phyloP scores from a whole-genome alignment of 805 yeast species.

The Saccharomycopsis oosterbeekiorum region DNA sequence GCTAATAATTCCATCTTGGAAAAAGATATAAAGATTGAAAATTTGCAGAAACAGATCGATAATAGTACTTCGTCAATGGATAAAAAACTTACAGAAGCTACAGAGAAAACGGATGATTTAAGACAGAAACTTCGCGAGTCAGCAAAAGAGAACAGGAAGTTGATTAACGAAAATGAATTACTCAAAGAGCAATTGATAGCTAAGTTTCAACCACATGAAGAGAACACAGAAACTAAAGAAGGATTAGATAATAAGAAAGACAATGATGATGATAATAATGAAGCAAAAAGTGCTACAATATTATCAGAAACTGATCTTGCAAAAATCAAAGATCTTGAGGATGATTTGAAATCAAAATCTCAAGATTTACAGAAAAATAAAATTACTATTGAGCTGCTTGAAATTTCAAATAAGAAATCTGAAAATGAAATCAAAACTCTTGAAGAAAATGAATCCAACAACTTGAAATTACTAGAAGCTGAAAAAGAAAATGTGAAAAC shows the following conservation, averaged over 20 bases:
- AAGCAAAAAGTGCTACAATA: background rate
- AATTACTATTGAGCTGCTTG: background rate
- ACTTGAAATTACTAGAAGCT: background rate
- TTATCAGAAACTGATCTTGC: background rate
- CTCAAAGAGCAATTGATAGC: background rate
- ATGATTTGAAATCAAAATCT: background rate
- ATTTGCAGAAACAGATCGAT: conserved; percentile 14
- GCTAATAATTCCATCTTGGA: conserved; percentile 19
- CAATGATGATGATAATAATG: background rate
- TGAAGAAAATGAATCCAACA: background rate
- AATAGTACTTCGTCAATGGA: conserved; percentile 1
- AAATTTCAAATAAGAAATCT: background rate
- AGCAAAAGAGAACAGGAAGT: conserved; percentile 11
- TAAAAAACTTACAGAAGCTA: conserved; percentile 11
- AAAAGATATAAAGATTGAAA: conserved; percentile 18
- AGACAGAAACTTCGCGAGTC: conserved; percentile 18
- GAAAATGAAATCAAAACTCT: background rate
- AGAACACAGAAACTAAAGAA: background rate
- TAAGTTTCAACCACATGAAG: background rate
- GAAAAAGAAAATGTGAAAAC: background rate
- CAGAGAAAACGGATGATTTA: conserved; percentile 12
- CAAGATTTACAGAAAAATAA: background rate
- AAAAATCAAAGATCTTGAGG: background rate
- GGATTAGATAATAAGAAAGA: background rate
- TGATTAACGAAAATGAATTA: conserved; percentile 18